Conservation (phyloP, 2,329 filamentous ascomycete species). For the Trichoderma brevicompactum region DNA sequence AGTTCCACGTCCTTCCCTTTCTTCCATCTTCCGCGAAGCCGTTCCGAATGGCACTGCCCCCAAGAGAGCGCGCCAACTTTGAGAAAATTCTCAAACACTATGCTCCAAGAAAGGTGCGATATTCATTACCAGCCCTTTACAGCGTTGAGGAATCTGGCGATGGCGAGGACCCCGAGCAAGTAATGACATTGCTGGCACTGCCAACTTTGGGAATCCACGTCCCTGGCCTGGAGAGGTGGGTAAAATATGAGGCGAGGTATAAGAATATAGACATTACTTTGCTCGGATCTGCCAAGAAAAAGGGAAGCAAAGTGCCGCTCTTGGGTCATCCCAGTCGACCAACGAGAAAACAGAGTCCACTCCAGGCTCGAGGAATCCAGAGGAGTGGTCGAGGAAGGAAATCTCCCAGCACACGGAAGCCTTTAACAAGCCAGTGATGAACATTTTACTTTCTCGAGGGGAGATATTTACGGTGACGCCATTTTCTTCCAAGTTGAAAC, state of each 20-base stretch:
- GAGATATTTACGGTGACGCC: too few species aligned
- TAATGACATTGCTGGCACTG: slow-evolving; percentile 54
- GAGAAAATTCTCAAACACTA: slow-evolving; percentile 51
- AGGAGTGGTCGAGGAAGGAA: not conserved
- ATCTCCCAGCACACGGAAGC: not conserved
- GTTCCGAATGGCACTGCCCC: slow-evolving; percentile 52
- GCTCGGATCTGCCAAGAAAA: slow-evolving; percentile 36
- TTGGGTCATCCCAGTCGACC: not conserved
- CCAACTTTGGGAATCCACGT: slow-evolving; percentile 56
- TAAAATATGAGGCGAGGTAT: slow-evolving; percentile 56
- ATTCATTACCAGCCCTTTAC: slow-evolving; percentile 60
- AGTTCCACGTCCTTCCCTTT: slow-evolving; percentile 53
- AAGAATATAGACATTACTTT: slow-evolving; percentile 52
- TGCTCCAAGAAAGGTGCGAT: slow-evolving; percentile 60
- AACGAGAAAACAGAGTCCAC: not conserved
- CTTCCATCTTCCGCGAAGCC: slow-evolving; percentile 48
- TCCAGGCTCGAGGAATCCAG: not conserved
- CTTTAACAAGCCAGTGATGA: not conserved
- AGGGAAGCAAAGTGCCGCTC: slow-evolving; percentile 4
- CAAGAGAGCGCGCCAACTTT: slow-evolving; percentile 42
- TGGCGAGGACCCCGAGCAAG: slow-evolving; percentile 29
- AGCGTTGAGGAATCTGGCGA: slow-evolving; percentile 41
- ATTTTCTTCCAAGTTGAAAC: not conserved
- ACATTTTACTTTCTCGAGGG: not conserved
- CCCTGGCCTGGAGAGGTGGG: slow-evolving; percentile 53